Evolutionary conservation across 192 early-diverging fungal species (phyloP).

Genomic region (Paraglomus occultum): DNA sequence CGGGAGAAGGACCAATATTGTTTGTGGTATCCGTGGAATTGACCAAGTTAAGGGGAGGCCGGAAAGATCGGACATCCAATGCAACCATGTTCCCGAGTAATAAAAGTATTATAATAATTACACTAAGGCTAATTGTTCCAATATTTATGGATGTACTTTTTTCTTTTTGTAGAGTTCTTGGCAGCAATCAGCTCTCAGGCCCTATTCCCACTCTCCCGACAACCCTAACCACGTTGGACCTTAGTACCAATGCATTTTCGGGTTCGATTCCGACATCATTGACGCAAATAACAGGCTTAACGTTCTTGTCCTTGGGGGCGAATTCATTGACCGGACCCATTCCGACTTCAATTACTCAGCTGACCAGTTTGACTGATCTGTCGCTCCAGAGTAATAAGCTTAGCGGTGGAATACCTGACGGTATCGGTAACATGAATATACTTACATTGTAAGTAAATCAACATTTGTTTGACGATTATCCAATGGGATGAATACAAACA

Average conservation of each 20-base stretch:
- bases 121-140: too few relatives aligned
- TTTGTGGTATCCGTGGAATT: background rate
- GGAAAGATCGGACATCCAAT: background rate
- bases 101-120: constrained; percentile 13
- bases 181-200: background rate
- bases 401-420: constrained; percentile 16
- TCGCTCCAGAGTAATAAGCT: constrained; percentile 15
- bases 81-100: constrained; percentile 15
- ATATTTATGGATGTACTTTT: background rate
- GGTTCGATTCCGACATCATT: background rate
- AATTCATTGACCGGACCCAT: constrained; percentile 11
- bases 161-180: background rate
- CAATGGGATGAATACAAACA: too few relatives aligned
- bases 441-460: background rate
- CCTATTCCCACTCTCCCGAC: background rate
- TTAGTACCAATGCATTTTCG: background rate
- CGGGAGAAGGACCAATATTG: background rate
- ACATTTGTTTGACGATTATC: too few relatives aligned
- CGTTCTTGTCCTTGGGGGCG: background rate
- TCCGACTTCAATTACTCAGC: background rate
- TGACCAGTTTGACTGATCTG: background rate
- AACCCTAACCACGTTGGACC: background rate
- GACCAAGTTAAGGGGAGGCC: background rate
- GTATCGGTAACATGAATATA: background rate
- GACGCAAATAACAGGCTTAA: background rate